phyloP scores from a whole-genome alignment of 257 asterid species.

The Solanum virginianum region DNA sequence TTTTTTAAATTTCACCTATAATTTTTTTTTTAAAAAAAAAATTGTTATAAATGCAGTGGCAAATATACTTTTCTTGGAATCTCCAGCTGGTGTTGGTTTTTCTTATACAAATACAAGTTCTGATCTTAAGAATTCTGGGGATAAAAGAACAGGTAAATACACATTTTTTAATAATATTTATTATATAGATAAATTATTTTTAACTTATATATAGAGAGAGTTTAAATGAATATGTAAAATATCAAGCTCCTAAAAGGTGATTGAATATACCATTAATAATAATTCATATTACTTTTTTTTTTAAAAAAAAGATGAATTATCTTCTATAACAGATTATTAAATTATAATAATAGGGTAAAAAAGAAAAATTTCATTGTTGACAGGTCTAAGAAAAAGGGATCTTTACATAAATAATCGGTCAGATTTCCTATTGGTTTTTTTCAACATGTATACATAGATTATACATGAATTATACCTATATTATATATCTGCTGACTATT shows the following conservation, averaged over 20 bases:
- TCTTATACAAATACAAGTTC: conserved; percentile 75
- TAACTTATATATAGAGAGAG: neutral
- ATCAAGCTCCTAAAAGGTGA: neutral
- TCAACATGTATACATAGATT: neutral
- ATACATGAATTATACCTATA: neutral
- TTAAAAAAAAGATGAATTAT: too few species aligned
- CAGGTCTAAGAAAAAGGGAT: neutral
- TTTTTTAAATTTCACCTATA: neutral
- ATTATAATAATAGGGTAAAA: neutral
- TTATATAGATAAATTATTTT: neutral
- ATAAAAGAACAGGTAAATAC: conserved; percentile 60
- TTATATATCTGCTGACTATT: neutral
- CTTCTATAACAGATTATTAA: neutral
- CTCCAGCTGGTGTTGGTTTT: conserved; percentile 92
- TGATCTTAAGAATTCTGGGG: conserved; percentile 50
- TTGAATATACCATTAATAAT: too few species aligned
- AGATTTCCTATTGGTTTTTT: neutral
- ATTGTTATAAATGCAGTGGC: conserved; percentile 30
- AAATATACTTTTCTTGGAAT: conserved; percentile 67
- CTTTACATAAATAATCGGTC: neutral
- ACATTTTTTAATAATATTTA: neutral
- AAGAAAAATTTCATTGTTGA: neutral
- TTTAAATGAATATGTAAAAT: neutral
- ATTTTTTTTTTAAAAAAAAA: neutral
- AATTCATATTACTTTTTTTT: too few species aligned